Evolutionary conservation across 352 stramenopile species (phyloP), one percentile per base, ranked within the genome.

Genomic region (Globisporangium cylindrosporum): DNA sequence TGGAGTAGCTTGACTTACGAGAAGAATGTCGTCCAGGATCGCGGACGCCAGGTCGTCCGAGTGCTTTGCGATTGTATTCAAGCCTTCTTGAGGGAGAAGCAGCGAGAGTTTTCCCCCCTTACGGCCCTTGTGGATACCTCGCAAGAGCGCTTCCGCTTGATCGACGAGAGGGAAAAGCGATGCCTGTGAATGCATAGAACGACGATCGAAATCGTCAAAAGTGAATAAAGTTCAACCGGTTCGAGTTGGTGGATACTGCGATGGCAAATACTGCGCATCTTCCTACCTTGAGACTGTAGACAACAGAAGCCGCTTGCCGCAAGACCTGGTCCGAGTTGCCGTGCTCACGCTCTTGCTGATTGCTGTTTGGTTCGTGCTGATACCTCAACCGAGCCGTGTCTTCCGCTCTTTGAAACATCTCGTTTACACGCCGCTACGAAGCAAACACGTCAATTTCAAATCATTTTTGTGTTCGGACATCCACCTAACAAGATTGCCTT

Each of bases 11-110:
- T 32, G 29, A 32, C 4, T 62, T 71, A 92, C 84, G 58, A 90
- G 68, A 15, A 91, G 69, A 0, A 92, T 64, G 25, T 92, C 84
- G 53, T 92, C 82, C 59, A 92, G 67, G 57, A 92, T 82, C 4
- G 80, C 73, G 14, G 76, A 74, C 4, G 82, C 79, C 2, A 92
- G 73, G 59, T 78, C 57, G 10, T 89, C 82, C 5, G 79, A 90
- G 55, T 90, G 75, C 24, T 76, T 56, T 3, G 76, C 75, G 34
- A 91, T 80, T 4, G 68, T 59, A 38, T 71, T 58, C n/a, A 92
- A 57, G 2, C 87, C 73, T 1, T 66, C 53, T 20, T 72, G 64
- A 41, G 73, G 69, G 0, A 90, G 65, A 38, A 88, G 59, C 1
- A 87, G 58, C 14, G 79, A 87, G 15, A 91, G 38, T 43, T 78